Evolutionary conservation across 2,329 filamentous ascomycete genomes (phyloP).

Genomic region (Aureobasidium sp.): DNA sequence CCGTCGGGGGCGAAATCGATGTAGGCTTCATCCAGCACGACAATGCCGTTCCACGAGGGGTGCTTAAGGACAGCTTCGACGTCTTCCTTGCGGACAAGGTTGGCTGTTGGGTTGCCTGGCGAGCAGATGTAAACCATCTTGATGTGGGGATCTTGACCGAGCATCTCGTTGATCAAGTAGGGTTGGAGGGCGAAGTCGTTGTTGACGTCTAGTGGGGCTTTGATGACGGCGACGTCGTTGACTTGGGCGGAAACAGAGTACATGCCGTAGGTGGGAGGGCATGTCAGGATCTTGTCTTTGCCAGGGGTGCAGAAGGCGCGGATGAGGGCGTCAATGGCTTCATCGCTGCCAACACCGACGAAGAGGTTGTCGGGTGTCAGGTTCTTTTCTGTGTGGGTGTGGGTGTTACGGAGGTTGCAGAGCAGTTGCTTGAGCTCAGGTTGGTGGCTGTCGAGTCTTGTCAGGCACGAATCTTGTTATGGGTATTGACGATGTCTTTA

Average conservation of each 20-base stretch:
- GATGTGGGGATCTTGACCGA: constrained; percentile 58
- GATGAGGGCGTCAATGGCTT: constrained; percentile 90
- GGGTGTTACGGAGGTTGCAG: constrained; percentile 78
- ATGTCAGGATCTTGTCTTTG: constrained; percentile 83
- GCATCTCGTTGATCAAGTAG: constrained; percentile 54
- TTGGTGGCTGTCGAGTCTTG: constrained; percentile 56
- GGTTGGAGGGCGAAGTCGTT: constrained; percentile 69
- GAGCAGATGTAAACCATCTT: constrained; percentile 92
- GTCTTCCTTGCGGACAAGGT: constrained; percentile 65
- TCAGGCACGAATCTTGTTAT: constrained; percentile 1
- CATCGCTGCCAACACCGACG: constrained; percentile 90
- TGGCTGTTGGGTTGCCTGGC: constrained; percentile 87
- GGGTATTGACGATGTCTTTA: constrained; percentile 20
- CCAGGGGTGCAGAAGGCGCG: constrained; percentile 88
- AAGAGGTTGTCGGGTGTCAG: constrained; percentile 80
- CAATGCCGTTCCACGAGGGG: constrained; percentile 88
- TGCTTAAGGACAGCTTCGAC: constrained; percentile 68
- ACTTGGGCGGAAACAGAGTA: constrained; percentile 90
- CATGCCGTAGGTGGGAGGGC: constrained; percentile 98
- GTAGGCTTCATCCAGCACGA: constrained; percentile 93
- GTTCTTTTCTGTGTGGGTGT: constrained; percentile 64
- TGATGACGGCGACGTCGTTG: constrained; percentile 81
- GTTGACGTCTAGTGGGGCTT: constrained; percentile 68
- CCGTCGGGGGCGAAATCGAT: constrained; percentile 81
- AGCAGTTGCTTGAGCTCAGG: constrained; percentile 74